Conservation (phyloP, 108 stramenopile genomes). For the Pseudonitzschia pungens region DNA sequence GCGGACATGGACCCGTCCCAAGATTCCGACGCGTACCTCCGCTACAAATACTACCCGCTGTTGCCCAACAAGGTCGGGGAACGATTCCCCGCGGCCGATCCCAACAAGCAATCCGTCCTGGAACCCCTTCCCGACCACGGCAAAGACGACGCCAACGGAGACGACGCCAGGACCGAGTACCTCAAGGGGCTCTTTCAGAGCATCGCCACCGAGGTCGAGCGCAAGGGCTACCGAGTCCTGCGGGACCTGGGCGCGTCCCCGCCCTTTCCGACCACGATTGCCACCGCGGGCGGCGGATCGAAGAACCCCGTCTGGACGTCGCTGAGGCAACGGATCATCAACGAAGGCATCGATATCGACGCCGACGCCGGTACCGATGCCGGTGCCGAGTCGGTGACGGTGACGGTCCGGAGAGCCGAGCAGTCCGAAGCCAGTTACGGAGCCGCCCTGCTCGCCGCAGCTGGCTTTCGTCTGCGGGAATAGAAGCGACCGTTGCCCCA, state of each 20-base stretch:
- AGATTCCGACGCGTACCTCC: slow-evolving; percentile 46
- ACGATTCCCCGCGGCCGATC: slow-evolving; percentile 87
- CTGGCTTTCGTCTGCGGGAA: slow-evolving; percentile 38
- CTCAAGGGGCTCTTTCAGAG: slow-evolving; percentile 81
- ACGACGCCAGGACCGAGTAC: slow-evolving; percentile 55
- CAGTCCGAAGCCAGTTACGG: slow-evolving; percentile 90
- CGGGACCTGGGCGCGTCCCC: slow-evolving; percentile 84
- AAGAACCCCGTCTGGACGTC: slow-evolving; percentile 79
- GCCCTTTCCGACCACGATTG: slow-evolving; percentile 46
- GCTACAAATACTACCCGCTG: slow-evolving; percentile 82
- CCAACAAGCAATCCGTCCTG: slow-evolving; percentile 69
- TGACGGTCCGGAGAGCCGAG: slow-evolving; percentile 60
- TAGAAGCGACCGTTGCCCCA: neutral
- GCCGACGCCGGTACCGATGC: slow-evolving; percentile 1
- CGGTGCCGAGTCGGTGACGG: slow-evolving; percentile 8
- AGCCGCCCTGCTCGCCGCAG: slow-evolving; percentile 86
- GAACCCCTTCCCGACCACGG: slow-evolving; percentile 62
- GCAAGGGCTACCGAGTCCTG: slow-evolving; percentile 72
- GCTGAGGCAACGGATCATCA: slow-evolving; percentile 73
- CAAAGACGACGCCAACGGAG: neutral
- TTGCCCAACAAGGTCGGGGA: slow-evolving; percentile 68
- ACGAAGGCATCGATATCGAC: slow-evolving; percentile 1
- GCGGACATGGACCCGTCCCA: slow-evolving; percentile 63
- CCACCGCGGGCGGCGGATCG: slow-evolving; percentile 88
- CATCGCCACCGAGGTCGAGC: slow-evolving; percentile 69